A percentile compares a stretch with the other conserved stretches of the same genome.
Evolutionary conservation across 2,329 filamentous ascomycete species (phyloP).

Genomic region (Phyllosticta ampelicida): DNA sequence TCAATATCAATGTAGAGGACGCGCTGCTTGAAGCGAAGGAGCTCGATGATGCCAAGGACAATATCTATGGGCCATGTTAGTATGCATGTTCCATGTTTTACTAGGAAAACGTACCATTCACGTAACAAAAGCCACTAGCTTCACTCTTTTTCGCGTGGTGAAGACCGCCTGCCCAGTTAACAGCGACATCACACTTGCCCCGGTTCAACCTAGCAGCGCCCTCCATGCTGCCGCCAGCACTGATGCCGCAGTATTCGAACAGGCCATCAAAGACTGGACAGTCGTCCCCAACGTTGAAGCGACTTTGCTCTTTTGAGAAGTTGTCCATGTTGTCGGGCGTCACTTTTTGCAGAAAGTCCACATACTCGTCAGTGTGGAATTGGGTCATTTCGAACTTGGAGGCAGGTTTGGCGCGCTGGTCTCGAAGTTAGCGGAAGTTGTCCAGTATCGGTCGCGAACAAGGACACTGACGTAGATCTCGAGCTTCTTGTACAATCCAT

Average conservation of each 20-base stretch:
- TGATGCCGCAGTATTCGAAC: constrained; percentile 90
- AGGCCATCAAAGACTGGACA: constrained; percentile 95
- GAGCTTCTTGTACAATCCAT: constrained; percentile 62
- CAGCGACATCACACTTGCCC: constrained; percentile 83
- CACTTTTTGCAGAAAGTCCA: constrained; percentile 43
- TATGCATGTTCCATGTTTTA: constrained; percentile 21
- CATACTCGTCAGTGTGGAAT: constrained; percentile 61
- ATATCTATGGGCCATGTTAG: constrained; percentile 52
- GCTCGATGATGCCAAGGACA: constrained; percentile 80
- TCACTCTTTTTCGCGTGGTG: constrained; percentile 94
- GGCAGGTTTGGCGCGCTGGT: constrained; percentile 36
- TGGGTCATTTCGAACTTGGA: constrained; percentile 63
- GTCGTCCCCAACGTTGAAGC: constrained; percentile 63
- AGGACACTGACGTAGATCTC: constrained; percentile 51
- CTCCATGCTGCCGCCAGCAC: constrained; percentile 80
- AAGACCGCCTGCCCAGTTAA: constrained; percentile 96
- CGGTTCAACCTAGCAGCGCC: constrained; percentile 82
- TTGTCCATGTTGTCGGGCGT: constrained; percentile 62
- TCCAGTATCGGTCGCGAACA: background rate
- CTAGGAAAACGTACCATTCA: constrained; percentile 48
- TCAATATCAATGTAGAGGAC: constrained; percentile 94
- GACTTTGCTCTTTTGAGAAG: constrained; percentile 61
- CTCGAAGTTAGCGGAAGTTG: background rate
- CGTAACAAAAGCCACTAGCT: constrained; percentile 97
- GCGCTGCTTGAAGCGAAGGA: constrained; percentile 72